Conservation (phyloP, 176 grass and related monocot genomes). For the Lolium multiflorum region DNA sequence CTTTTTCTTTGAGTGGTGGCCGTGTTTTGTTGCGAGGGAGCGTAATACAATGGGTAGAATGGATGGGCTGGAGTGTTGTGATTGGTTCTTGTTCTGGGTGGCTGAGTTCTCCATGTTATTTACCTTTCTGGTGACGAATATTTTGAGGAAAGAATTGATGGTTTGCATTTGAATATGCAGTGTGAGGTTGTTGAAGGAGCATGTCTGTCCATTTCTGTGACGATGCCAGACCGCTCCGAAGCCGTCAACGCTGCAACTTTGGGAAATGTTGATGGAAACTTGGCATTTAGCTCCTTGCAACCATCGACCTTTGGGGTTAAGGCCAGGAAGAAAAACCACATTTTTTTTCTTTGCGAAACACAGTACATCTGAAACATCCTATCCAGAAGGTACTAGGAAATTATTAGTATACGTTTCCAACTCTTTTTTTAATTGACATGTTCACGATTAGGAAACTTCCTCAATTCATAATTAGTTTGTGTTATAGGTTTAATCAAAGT, state of each 20-base stretch:
- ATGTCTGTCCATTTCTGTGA: neutral
- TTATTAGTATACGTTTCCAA: no score
- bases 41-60: neutral
- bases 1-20: neutral
- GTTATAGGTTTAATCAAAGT: no score
- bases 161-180: neutral
- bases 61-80: neutral
- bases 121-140: neutral
- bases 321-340: no score
- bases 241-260: neutral
- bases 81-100: neutral
- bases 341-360: no score
- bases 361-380: no score
- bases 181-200: neutral
- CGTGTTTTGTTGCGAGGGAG: neutral
- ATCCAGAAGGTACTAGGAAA: no score
- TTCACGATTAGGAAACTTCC: no score
- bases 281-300: neutral
- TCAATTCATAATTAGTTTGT: no score
- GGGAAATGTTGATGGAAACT: neutral
- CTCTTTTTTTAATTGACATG: no score
- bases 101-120: conserved; percentile 26
- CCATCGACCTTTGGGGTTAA: no score
- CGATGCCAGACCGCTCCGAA: neutral
- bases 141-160: neutral